Percentiles rank a stretch among this genome's conserved stretches.
Evolutionary conservation across 345 rosid genomes (phyloP).

Genomic region (Citrus cavaleriei): DNA sequence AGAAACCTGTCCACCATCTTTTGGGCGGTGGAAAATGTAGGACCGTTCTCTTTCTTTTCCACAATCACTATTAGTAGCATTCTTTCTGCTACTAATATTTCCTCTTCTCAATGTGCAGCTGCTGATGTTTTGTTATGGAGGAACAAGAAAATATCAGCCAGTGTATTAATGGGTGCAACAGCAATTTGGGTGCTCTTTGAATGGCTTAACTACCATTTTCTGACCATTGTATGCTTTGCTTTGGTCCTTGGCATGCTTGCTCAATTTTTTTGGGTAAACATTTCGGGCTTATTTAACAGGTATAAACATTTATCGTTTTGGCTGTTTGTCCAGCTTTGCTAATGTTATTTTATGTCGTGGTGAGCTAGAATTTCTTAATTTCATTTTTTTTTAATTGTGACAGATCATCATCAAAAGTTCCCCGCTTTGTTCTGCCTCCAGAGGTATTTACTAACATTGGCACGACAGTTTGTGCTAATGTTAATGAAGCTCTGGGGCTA

Average conservation of each 20-base stretch:
- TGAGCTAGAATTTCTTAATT: neutral
- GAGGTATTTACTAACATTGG: constrained; percentile 74
- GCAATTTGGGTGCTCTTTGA: constrained; percentile 85
- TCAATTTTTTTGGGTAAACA: constrained; percentile 83
- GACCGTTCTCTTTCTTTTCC: neutral
- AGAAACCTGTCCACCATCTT: constrained; percentile 65
- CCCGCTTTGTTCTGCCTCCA: constrained; percentile 74
- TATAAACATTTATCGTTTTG: constrained; percentile 12
- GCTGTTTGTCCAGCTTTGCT: neutral
- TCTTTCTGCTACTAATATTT: neutral
- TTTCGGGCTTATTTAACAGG: constrained; percentile 69
- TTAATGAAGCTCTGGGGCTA: constrained; percentile 56
- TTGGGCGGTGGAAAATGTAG: constrained; percentile 94
- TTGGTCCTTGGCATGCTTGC: constrained; percentile 78
- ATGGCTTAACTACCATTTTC: constrained; percentile 85
- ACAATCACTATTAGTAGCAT: neutral
- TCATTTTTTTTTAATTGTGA: constrained; percentile 5
- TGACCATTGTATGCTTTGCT: constrained; percentile 59
- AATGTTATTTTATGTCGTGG: neutral
- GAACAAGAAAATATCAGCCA: constrained; percentile 90
- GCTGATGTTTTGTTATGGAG: constrained; percentile 98
- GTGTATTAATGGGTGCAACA: constrained; percentile 66
- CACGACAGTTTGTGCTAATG: constrained; percentile 52
- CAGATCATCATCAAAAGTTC: constrained; percentile 65
- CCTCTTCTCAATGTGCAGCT: constrained; percentile 44